Evolutionary conservation across 495 filamentous ascomycete genomes (phyloP).

Genomic region (Lepraria neglecta): DNA sequence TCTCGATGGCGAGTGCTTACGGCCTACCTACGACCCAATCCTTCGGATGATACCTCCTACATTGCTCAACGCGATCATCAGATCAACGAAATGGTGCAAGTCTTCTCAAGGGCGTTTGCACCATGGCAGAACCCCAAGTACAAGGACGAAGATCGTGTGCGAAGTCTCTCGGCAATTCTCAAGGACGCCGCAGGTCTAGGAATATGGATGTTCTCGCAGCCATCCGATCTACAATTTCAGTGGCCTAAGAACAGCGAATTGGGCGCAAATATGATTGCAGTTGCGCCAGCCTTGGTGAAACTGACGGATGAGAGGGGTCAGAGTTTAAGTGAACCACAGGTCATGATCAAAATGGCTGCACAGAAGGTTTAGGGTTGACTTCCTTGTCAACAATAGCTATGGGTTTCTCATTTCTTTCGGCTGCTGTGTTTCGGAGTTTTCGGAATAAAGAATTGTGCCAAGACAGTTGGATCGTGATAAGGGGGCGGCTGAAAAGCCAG

Average conservation of each 20-base stretch:
- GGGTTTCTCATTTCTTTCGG: too few species aligned
- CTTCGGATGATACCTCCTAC: conserved; percentile 16
- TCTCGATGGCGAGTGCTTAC: conserved; percentile 27
- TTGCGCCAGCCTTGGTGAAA: conserved; percentile 23
- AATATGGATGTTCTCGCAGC: conserved; percentile 25
- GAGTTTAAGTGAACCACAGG: background rate
- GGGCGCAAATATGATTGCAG: conserved; percentile 5
- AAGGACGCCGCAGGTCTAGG: conserved; percentile 21
- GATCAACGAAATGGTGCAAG: conserved; percentile 9
- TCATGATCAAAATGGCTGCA: background rate
- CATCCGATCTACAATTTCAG: conserved; percentile 17
- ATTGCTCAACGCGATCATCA: conserved; percentile 14
- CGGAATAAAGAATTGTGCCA: background rate
- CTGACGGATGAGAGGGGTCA: conserved; percentile 20
- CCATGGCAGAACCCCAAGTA: conserved; percentile 22
- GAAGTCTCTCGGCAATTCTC: conserved; percentile 20
- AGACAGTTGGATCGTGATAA: background rate
- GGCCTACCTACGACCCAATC: conserved; percentile 18
- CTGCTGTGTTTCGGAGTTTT: background rate
- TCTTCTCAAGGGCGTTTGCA: conserved; percentile 18
- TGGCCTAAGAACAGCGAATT: conserved; percentile 14
- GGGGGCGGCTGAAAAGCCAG: background rate
- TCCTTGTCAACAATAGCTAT: background rate
- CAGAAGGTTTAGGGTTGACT: background rate
- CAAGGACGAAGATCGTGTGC: conserved; percentile 15